Evolutionary conservation across 176 grass and related monocot species (phyloP).

Genomic region (Oryza punctata): DNA sequence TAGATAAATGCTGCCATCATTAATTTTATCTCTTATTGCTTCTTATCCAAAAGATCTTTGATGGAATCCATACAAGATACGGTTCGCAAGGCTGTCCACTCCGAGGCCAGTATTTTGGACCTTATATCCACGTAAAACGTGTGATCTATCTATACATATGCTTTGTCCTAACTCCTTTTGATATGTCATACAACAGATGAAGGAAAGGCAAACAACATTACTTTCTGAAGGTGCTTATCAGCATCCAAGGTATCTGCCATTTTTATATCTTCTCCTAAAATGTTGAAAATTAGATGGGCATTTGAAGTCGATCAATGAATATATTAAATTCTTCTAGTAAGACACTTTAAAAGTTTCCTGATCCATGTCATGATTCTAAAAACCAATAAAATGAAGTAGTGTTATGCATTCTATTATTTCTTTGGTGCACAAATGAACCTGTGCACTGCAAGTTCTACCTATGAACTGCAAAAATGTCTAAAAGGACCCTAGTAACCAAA

Average conservation of each 20-base stretch:
- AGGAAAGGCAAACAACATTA: background rate
- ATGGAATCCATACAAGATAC: background rate
- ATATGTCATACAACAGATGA: background rate
- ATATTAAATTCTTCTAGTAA: background rate
- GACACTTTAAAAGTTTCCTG: background rate
- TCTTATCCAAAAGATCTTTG: background rate
- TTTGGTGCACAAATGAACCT: background rate
- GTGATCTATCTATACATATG: background rate
- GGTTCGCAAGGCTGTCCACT: background rate
- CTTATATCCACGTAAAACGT: background rate
- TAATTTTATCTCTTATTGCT: slow-evolving; percentile 1
- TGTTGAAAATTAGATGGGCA: background rate
- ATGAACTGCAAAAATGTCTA: background rate
- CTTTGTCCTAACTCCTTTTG: background rate
- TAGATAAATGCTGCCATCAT: background rate
- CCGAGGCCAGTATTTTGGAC: background rate
- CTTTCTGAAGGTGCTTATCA: background rate
- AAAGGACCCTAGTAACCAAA: too few relatives aligned
- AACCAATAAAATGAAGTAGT: background rate
- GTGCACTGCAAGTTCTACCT: background rate
- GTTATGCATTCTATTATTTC: background rate
- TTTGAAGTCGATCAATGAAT: background rate
- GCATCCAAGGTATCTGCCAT: background rate
- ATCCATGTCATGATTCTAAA: background rate
- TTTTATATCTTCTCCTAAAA: background rate